Base-by-base conservation (phyloP, 73 alveolate species). In the Stentor roeselii region DNA sequence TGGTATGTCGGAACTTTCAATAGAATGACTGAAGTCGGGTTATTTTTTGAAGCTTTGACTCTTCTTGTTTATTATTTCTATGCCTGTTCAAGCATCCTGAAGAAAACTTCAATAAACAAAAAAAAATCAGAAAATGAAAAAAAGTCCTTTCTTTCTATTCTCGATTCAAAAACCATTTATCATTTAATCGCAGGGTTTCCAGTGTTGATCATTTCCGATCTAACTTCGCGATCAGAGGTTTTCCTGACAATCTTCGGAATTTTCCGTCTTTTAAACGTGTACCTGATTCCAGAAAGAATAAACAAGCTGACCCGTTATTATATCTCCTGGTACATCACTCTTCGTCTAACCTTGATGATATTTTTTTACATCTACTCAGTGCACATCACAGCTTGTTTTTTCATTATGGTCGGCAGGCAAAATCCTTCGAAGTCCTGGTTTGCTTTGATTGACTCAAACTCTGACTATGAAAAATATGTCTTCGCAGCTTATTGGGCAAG, bases 401-500 rank as follows among this genome's bases (percentile, higher is more conserved):
- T 39, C 34, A 39, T 76, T 2, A 21, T 21, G n/a, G 59, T 76
- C 21, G 84, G 84, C 39, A 34, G 74, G 1, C 32, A 38, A 36
- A 37, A 76, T 27, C 40, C 14, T 76, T 6, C 34, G 21, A 15
- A 76, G 82, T 37, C 84, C 21, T 76, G 84, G 74, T 27, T 76
- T 37, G 15, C 32, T 34, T 27, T 21, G 42, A 30, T 30, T 50
- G 21, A 11, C 6, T 6, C 30, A 11, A 21, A 50, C 0, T 76
- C 84, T 0, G 39, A 76, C n/a, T 41, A 3, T 3, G 27, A 90
- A 3, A 3, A 85, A 4, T 91, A 88, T 59, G 60, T 86, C 31
- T 90, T 82, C 59, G 96, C 96, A 1, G 36, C 85, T 30, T 58
- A 89, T 75, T 86, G 88, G 41, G 78, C 87, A 0, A 83, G 84